phyloP scores from a whole-genome alignment of 352 stramenopile genomes.

The Phytopythium ostracodes region DNA sequence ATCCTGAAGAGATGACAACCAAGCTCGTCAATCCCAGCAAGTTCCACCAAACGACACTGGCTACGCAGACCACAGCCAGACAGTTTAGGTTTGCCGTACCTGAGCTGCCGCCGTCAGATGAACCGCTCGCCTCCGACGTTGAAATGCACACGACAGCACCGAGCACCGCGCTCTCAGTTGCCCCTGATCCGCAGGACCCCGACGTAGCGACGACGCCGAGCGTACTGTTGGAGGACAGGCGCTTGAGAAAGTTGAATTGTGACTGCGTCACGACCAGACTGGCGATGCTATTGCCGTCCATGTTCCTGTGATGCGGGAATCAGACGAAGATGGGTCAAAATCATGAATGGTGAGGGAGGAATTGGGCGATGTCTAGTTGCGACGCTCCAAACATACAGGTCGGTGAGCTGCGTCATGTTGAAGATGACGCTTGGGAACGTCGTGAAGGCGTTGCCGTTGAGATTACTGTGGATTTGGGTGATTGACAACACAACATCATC shows the following conservation, averaged over 20 bases:
- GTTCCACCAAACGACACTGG: no score
- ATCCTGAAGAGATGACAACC: slow-evolving; percentile 19
- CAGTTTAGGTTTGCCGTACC: no score
- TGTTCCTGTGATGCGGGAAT: slow-evolving; percentile 21
- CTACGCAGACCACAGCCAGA: no score
- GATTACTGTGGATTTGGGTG: no score
- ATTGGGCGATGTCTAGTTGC: no score
- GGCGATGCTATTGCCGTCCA: slow-evolving; percentile 53
- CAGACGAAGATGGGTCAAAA: no score
- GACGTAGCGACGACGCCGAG: slow-evolving; percentile 27
- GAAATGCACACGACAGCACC: slow-evolving; percentile 55
- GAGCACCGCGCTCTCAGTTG: slow-evolving; percentile 37
- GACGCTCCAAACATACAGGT: slow-evolving; percentile 50
- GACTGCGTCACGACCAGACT: slow-evolving; percentile 34
- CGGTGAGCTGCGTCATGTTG: slow-evolving; percentile 64
- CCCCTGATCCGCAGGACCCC: slow-evolving; percentile 27
- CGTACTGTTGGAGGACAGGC: slow-evolving; percentile 31
- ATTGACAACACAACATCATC: no score
- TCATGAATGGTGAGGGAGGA: no score
- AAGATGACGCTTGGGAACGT: slow-evolving; percentile 55
- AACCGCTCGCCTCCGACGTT: slow-evolving; percentile 9
- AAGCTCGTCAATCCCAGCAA: no score
- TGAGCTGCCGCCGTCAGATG: slow-evolving; percentile 4
- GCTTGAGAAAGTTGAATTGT: slow-evolving; percentile 45
- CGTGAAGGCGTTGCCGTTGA: slow-evolving; percentile 50